Evolutionary conservation across 108 stramenopile genomes (phyloP).

Genomic region (Fistulifera solaris): DNA sequence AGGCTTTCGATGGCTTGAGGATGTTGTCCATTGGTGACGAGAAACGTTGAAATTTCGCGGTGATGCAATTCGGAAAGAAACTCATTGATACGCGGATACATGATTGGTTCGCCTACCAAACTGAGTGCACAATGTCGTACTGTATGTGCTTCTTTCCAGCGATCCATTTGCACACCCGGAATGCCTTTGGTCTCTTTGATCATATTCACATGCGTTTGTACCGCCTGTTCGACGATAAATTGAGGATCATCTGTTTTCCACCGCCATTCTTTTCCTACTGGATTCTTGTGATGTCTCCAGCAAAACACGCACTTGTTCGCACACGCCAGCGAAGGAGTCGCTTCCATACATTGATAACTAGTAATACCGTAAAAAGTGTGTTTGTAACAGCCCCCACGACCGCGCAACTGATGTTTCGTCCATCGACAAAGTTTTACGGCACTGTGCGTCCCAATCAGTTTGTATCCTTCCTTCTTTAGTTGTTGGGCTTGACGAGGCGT

Average conservation of each 20-base stretch:
- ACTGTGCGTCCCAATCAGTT: conserved; percentile 89
- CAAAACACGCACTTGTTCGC: conserved; percentile 98
- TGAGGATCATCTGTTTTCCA: conserved; percentile 94
- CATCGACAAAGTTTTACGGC: conserved; percentile 97
- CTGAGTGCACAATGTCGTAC: conserved; percentile 84
- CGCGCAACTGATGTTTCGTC: conserved; percentile 95
- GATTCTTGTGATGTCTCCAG: conserved; percentile 98
- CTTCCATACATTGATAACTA: conserved; percentile 96
- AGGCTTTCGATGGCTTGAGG: conserved; percentile 81
- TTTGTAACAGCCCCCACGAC: conserved; percentile 95
- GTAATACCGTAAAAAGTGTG: conserved; percentile 97
- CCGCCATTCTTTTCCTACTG: conserved; percentile 93
- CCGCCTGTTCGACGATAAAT: conserved; percentile 83
- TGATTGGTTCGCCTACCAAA: conserved; percentile 89
- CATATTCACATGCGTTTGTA: conserved; percentile 77
- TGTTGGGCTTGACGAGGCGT: conserved; percentile 84
- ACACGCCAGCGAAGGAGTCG: conserved; percentile 89
- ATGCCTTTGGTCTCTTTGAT: conserved; percentile 92
- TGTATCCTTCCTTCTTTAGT: conserved; percentile 94
- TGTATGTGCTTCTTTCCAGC: conserved; percentile 89
- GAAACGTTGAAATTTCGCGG: conserved; percentile 84
- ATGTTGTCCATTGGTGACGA: conserved; percentile 97
- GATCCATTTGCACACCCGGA: conserved; percentile 86
- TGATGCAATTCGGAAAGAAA: conserved; percentile 80
- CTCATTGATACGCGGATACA: conserved; percentile 94